Evolutionary conservation across 1,284 basidiomycete species (phyloP).

Genomic region (Hymenochaete sp.): DNA sequence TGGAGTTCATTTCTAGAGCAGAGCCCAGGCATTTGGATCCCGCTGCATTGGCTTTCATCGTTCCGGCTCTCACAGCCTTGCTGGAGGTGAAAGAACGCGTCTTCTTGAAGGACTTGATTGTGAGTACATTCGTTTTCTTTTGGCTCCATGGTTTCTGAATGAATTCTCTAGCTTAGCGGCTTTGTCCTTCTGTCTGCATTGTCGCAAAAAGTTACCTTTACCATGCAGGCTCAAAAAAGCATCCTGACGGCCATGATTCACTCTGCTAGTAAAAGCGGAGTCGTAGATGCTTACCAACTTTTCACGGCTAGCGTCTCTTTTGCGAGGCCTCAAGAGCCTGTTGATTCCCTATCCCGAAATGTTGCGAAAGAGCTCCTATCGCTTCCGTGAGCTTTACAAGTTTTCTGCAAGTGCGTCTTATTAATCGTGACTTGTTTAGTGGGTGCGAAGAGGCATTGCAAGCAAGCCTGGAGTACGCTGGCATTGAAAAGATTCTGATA

Average conservation of each 20-base stretch:
- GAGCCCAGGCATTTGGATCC: slow-evolving; percentile 47
- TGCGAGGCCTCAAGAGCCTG: slow-evolving; percentile 45
- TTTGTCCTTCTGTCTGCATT: slow-evolving; percentile 63
- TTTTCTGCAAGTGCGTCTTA: not conserved
- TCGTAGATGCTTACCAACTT: slow-evolving; percentile 38
- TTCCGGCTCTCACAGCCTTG: slow-evolving; percentile 54
- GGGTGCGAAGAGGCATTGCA: slow-evolving; percentile 40
- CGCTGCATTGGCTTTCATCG: slow-evolving; percentile 48
- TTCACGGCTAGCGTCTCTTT: slow-evolving; percentile 52
- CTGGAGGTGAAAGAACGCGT: slow-evolving; percentile 31
- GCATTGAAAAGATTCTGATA: slow-evolving; percentile 49
- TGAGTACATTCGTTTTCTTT: slow-evolving; percentile 28
- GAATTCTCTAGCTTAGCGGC: slow-evolving; percentile 49
- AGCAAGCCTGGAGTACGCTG: slow-evolving; percentile 37
- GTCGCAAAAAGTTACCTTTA: slow-evolving; percentile 53
- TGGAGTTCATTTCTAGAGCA: slow-evolving; percentile 64
- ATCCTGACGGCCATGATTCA: slow-evolving; percentile 48
- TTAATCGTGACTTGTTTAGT: slow-evolving; percentile 28
- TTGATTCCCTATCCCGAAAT: slow-evolving; percentile 36
- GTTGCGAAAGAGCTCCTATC: slow-evolving; percentile 35
- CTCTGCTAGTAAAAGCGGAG: slow-evolving; percentile 29
- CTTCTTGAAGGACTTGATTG: slow-evolving; percentile 41
- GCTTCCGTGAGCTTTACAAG: slow-evolving; percentile 30
- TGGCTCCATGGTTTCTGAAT: not conserved
- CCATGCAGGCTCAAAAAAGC: slow-evolving; percentile 45